phyloP scores from a whole-genome alignment of 2,329 filamentous ascomycete species.

The Penicillium fuscoglaucum region DNA sequence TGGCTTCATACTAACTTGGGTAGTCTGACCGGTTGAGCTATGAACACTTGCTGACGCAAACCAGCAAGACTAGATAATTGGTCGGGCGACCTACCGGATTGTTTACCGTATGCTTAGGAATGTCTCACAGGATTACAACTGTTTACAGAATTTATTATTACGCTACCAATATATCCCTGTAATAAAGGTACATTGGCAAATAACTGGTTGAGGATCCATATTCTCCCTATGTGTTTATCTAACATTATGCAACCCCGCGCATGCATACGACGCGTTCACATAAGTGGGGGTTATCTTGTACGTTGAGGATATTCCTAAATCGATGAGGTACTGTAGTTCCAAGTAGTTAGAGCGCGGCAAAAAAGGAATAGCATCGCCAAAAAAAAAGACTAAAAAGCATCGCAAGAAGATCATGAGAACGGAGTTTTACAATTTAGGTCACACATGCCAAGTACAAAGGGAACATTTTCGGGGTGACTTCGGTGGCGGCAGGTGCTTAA shows the following conservation, averaged over 20 bases:
- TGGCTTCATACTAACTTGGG: neutral
- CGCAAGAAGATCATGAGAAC: no score
- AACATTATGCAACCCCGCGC: no score
- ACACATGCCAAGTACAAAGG: neutral
- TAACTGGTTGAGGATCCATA: neutral
- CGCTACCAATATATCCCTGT: neutral
- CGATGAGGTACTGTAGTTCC: neutral
- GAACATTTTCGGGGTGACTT: neutral
- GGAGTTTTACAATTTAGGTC: neutral
- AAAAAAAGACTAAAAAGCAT: no score
- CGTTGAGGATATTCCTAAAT: neutral
- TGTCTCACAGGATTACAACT: neutral
- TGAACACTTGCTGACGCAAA: neutral
- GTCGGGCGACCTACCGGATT: no score
- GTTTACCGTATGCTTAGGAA: neutral
- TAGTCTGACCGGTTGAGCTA: neutral
- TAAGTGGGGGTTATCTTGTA: neutral
- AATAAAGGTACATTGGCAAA: neutral
- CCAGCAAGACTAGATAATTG: neutral
- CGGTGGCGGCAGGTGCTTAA: neutral
- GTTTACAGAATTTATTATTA: neutral
- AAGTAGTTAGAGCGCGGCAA: neutral
- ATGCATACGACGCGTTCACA: neutral
- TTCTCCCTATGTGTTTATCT: neutral
- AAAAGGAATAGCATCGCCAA: no score